Conservation (phyloP, 2,329 filamentous ascomycete genomes). For the Proliferodiscus dingleyae region DNA sequence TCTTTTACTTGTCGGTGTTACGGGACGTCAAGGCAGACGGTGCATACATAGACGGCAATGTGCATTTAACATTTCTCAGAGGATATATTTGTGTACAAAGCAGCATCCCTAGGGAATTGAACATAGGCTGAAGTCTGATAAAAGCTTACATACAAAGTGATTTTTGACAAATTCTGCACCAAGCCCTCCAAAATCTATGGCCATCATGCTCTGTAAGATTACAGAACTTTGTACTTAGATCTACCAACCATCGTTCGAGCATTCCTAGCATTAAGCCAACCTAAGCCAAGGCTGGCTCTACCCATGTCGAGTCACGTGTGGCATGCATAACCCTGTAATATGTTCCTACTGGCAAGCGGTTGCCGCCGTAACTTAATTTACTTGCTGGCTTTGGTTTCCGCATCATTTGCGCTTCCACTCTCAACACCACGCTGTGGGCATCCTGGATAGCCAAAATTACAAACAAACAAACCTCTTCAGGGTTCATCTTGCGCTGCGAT, state of each 20-base stretch:
- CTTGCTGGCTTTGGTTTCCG: too few species aligned
- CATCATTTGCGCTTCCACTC: too few species aligned
- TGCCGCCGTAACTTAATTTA: too few species aligned
- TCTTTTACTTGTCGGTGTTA: constrained; percentile 1
- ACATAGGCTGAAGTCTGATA: too few species aligned
- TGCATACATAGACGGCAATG: neutral
- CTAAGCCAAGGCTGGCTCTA: neutral
- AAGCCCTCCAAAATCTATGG: neutral
- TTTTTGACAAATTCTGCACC: neutral
- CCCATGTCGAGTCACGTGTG: too few species aligned
- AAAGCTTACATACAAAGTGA: too few species aligned
- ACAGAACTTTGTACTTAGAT: neutral
- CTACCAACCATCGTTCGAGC: neutral
- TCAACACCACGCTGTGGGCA: neutral
- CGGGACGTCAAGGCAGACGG: neutral
- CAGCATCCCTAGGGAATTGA: too few species aligned
- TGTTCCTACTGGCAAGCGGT: too few species aligned
- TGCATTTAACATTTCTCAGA: neutral
- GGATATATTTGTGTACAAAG: neutral
- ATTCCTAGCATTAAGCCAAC: neutral
- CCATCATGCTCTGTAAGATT: neutral
- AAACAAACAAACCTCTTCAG: neutral
- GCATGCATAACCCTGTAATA: too few species aligned
- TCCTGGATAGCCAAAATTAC: neutral
- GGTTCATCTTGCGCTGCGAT: neutral